Evolutionary conservation across 164 flowering plant genomes (phyloP).

Genomic region (Nymphaea colorata): DNA sequence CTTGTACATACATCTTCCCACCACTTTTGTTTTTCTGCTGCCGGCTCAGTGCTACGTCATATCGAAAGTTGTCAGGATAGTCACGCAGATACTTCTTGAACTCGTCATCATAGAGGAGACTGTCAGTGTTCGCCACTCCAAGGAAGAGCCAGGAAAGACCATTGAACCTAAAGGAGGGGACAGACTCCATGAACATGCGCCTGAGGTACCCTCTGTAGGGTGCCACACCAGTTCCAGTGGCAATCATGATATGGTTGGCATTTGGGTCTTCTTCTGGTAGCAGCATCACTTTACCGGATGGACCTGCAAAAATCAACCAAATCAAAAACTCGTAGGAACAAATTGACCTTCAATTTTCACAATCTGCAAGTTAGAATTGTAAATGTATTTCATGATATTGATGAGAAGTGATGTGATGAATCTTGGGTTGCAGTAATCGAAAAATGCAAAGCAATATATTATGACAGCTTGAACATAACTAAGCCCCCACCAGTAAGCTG

Average conservation of each 20-base stretch:
- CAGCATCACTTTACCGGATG: constrained; percentile 90
- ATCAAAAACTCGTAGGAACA: background rate
- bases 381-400: background rate
- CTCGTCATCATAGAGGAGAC: constrained; percentile 87
- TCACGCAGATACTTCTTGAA: constrained; percentile 60
- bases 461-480: constrained; percentile 1
- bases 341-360: background rate
- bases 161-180: constrained; percentile 62
- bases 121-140: constrained; percentile 92
- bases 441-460: constrained; percentile 90
- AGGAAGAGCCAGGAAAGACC: constrained; percentile 98
- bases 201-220: constrained; percentile 94
- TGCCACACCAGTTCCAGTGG: constrained; percentile 95
- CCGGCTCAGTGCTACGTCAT: constrained; percentile 73
- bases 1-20: constrained; percentile 98
- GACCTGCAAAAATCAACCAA: constrained; percentile 34
- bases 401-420: background rate
- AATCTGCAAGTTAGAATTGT: background rate
- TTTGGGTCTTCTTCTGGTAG: constrained; percentile 82
- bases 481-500: constrained; percentile 54
- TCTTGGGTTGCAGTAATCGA: constrained; percentile 28
- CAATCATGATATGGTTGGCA: constrained; percentile 98
- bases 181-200: constrained; percentile 96
- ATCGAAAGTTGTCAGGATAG: constrained; percentile 80
- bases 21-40: constrained; percentile 87